A percentile compares a stretch with the other conserved stretches of the same genome.
Conservation (phyloP, 257 asterid species). For the Solanum etuberosum region DNA sequence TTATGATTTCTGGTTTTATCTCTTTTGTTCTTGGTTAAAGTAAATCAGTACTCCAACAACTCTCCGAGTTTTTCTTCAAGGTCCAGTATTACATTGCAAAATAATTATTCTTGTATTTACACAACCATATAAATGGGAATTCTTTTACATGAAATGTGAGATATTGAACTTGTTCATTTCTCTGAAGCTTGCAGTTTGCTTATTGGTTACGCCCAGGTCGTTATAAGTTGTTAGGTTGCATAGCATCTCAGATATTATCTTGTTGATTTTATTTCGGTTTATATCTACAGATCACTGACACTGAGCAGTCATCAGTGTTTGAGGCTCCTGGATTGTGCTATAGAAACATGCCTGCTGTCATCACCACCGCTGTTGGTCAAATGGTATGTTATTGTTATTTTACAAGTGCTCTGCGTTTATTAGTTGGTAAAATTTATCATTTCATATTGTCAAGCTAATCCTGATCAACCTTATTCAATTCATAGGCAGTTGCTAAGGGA, state of each 20-base stretch:
- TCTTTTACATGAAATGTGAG: background rate
- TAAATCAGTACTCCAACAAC: too few relatives aligned
- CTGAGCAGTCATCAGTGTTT: constrained; percentile 62
- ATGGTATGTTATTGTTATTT: constrained; percentile 38
- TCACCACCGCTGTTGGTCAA: constrained; percentile 81
- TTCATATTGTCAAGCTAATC: background rate
- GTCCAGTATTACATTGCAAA: background rate
- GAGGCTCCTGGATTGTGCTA: constrained; percentile 45
- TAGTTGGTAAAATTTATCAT: background rate
- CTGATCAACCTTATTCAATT: background rate
- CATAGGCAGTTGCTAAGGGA: constrained; percentile 75
- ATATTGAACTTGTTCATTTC: background rate
- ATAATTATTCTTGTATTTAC: background rate
- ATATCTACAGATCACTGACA: constrained; percentile 55
- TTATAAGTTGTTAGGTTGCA: background rate
- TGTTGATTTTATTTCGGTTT: background rate
- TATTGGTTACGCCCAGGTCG: background rate
- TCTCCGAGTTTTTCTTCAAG: background rate
- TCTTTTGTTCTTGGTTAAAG: background rate
- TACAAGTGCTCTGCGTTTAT: background rate
- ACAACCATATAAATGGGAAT: background rate
- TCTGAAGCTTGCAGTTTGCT: background rate
- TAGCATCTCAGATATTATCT: background rate
- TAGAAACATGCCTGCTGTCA: constrained; percentile 43
- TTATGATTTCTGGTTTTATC: background rate